Conservation (phyloP, 148 eudicot genomes). For the Vaccinium myrtillus region DNA sequence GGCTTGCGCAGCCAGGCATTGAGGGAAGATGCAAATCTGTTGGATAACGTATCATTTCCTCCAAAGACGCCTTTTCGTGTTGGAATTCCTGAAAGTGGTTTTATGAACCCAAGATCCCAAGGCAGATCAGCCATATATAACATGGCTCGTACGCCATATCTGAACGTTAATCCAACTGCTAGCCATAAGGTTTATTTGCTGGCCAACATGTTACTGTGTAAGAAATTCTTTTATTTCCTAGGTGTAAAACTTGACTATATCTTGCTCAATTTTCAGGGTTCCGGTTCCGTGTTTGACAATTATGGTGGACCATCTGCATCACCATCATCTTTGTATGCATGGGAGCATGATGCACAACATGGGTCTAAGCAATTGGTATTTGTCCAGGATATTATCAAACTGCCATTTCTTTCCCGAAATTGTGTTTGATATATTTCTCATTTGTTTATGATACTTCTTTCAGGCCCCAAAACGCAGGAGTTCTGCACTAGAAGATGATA, state of each 20-base stretch:
- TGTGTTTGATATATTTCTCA: constrained; percentile 7
- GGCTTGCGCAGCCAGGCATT: constrained; percentile 40
- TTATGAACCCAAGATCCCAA: constrained; percentile 59
- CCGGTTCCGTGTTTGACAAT: constrained; percentile 25
- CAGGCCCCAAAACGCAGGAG: constrained; percentile 85
- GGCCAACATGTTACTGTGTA: background rate
- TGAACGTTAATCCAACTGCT: constrained; percentile 43
- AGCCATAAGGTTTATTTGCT: constrained; percentile 38
- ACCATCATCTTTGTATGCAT: constrained; percentile 32
- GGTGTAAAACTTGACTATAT: background rate
- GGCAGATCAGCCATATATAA: constrained; percentile 76
- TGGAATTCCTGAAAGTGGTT: constrained; percentile 49
- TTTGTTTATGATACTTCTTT: background rate
- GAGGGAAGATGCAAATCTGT: constrained; percentile 37
- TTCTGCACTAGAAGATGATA: constrained; percentile 70
- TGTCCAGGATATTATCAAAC: constrained; percentile 8
- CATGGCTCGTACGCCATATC: constrained; percentile 85
- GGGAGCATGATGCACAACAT: constrained; percentile 32
- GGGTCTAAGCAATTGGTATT: constrained; percentile 48
- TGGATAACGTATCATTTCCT: constrained; percentile 28
- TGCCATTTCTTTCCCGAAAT: background rate
- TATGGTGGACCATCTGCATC: constrained; percentile 32
- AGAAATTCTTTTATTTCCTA: background rate
- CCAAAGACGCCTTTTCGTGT: constrained; percentile 30
- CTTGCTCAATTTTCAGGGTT: constrained; percentile 36